Percentiles rank a stretch among this genome's conserved stretches.
phyloP scores from a whole-genome alignment of 805 yeast genomes.

The Groenewaldozyma salmanticensis region DNA sequence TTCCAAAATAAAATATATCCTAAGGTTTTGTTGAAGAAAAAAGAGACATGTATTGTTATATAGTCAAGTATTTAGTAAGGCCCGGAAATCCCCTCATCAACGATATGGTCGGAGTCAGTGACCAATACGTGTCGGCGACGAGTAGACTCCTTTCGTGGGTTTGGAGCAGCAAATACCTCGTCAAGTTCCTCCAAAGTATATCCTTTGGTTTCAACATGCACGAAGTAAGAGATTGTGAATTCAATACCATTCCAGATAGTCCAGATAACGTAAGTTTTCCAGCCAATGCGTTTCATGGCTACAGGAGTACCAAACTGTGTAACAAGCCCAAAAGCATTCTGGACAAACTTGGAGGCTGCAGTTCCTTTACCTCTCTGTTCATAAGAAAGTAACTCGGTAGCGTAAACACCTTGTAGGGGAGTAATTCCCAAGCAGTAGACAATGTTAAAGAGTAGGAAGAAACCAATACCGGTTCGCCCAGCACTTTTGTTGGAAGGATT shows the following conservation, averaged over 20 bases:
- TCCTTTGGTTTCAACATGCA: conserved; percentile 67
- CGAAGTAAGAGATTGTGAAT: conserved; percentile 44
- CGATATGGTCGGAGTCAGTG: neutral
- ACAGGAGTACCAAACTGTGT: conserved; percentile 16
- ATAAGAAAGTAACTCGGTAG: conserved; percentile 22
- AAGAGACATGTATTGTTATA: too few relatives aligned
- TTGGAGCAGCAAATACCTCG: conserved; percentile 31
- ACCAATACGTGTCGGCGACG: conserved; percentile 9
- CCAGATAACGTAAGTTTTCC: conserved; percentile 26
- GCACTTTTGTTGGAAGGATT: conserved; percentile 17
- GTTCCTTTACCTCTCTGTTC: conserved; percentile 23
- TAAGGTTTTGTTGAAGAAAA: too few relatives aligned
- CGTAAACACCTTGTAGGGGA: conserved; percentile 29
- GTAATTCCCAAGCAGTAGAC: conserved; percentile 23
- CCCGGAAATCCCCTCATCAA: too few relatives aligned
- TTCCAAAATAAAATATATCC: too few relatives aligned
- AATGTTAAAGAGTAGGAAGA: conserved; percentile 9
- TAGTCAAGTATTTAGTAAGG: too few relatives aligned
- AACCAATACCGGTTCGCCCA: conserved; percentile 12
- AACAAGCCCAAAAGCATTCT: conserved; percentile 7
- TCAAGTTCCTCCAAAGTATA: conserved; percentile 72
- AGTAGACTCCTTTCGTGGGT: conserved; percentile 13
- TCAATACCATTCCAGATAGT: conserved; percentile 24
- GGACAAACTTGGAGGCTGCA: conserved; percentile 14
- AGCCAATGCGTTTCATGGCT: conserved; percentile 25